These are phyloP conservation scores for Desmodesmus armatus DNA, from an alignment of 139 green algal species.

Conservation along the genomic window DNA sequence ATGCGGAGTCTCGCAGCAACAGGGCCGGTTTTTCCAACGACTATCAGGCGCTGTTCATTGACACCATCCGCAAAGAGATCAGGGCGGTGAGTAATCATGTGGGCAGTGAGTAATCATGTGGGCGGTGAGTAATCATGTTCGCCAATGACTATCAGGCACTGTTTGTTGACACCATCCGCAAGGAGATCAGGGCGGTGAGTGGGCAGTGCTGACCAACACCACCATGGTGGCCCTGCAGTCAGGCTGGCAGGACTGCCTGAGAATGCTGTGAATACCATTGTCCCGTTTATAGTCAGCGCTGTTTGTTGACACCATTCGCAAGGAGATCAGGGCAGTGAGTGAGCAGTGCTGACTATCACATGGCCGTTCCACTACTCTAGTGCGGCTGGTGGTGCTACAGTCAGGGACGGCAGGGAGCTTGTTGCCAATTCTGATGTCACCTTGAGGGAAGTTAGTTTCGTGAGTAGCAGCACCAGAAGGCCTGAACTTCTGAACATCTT, in stretches of 20 bases:
- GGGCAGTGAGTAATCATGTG: too few species aligned
- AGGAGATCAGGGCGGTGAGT: conserved; percentile 40
- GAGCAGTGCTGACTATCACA: not conserved
- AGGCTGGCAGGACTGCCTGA: too few species aligned
- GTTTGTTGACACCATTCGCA: conserved; percentile 68
- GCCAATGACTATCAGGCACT: conserved; percentile 66
- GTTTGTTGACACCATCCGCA: conserved; percentile 68
- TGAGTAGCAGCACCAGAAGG: too few species aligned
- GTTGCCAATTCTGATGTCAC: too few species aligned
- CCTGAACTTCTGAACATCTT: too few species aligned
- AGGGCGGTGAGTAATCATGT: conserved; percentile 36
- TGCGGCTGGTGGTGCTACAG: not conserved
- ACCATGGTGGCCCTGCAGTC: not conserved
- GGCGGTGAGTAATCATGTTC: conserved; percentile 50
- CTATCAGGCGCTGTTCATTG: conserved; percentile 70
- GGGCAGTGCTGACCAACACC: not conserved
- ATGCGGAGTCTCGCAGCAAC: conserved; percentile 49
- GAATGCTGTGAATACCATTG: conserved; percentile 61
- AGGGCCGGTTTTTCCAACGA: conserved; percentile 65
- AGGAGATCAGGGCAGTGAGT: conserved; percentile 39
- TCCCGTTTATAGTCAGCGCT: conserved; percentile 64
- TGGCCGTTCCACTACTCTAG: too few species aligned
- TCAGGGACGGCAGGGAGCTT: too few species aligned
- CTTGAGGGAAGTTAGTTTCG: too few species aligned
- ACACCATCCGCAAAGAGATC: conserved; percentile 55